Percentiles rank a stretch among this genome's conserved stretches.
Evolutionary conservation across 768 basidiomycete species (phyloP).

Genomic region (Wakefieldia striispora): DNA sequence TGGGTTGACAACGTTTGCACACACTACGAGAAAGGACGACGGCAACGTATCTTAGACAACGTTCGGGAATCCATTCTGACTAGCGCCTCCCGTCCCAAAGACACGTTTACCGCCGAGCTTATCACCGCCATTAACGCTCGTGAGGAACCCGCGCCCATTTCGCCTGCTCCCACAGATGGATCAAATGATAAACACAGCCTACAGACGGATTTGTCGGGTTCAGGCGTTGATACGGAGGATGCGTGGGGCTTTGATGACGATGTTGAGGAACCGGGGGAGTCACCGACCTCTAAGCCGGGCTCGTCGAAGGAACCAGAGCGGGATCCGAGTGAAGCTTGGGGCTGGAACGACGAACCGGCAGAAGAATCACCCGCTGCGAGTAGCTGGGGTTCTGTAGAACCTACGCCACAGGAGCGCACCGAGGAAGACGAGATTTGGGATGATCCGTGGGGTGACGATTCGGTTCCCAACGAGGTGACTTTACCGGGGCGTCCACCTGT

Average conservation of each 20-base stretch:
- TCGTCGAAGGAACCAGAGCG: slow-evolving; percentile 29
- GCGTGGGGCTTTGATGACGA: slow-evolving; percentile 59
- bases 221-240: slow-evolving; percentile 30
- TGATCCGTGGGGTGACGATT: slow-evolving; percentile 63
- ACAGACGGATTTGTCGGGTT: slow-evolving; percentile 24
- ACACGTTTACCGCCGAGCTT: slow-evolving; percentile 28
- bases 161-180: slow-evolving; percentile 32
- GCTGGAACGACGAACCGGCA: slow-evolving; percentile 56
- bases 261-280: slow-evolving; percentile 23
- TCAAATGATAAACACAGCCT: slow-evolving; percentile 40
- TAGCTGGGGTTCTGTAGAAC: not conserved
- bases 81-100: slow-evolving; percentile 13
- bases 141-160: not conserved
- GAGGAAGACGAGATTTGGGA: slow-evolving; percentile 56
- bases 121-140: slow-evolving; percentile 1
- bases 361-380: slow-evolving; percentile 31
- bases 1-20: slow-evolving; percentile 69
- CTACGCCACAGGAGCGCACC: slow-evolving; percentile 27
- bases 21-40: slow-evolving; percentile 79
- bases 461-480: slow-evolving; percentile 26
- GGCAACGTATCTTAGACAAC: slow-evolving; percentile 62
- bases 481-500: slow-evolving; percentile 30
- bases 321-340: slow-evolving; percentile 66
- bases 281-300: slow-evolving; percentile 16
- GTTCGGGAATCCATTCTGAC: slow-evolving; percentile 54